These are phyloP conservation scores for Penicillium taxi DNA, from an alignment of 495 filamentous ascomycete genomes.

Conservation along the genomic window DNA sequence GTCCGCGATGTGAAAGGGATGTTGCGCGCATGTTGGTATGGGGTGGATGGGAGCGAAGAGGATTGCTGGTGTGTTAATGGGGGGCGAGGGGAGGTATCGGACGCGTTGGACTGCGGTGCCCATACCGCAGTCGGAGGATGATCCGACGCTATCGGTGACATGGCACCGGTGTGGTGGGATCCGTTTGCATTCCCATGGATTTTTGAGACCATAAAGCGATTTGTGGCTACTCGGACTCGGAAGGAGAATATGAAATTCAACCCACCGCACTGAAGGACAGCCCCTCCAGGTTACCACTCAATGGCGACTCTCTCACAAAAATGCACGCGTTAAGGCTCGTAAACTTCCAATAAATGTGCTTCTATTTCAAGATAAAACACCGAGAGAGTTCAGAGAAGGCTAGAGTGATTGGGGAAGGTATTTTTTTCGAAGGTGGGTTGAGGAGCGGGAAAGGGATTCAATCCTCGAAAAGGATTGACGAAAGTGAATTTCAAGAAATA, in stretches of 20 bases:
- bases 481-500: too few relatives aligned
- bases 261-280: constrained; percentile 16
- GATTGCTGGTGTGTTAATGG: constrained; percentile 59
- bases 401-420: too few relatives aligned
- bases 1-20: constrained; percentile 78
- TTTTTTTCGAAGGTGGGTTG: neutral
- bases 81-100: constrained; percentile 34
- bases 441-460: constrained; percentile 11
- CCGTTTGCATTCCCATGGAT: constrained; percentile 40
- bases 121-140: constrained; percentile 38
- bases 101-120: constrained; percentile 30
- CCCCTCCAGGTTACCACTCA: constrained; percentile 11
- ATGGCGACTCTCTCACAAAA: constrained; percentile 1
- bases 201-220: constrained; percentile 39
- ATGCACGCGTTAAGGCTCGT: too few relatives aligned
- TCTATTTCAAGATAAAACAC: too few relatives aligned
- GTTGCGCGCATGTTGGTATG: constrained; percentile 78
- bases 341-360: too few relatives aligned
- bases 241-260: constrained; percentile 13
- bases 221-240: constrained; percentile 12
- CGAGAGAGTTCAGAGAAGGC: too few relatives aligned
- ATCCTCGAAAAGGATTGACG: constrained; percentile 2
- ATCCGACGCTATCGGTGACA: constrained; percentile 37
- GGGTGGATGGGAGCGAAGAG: constrained; percentile 88
- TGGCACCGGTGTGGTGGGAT: constrained; percentile 33